These are phyloP conservation scores for Beauveria sp. DNA, from an alignment of 2,329 filamentous ascomycete genomes.

Conservation along the genomic window DNA sequence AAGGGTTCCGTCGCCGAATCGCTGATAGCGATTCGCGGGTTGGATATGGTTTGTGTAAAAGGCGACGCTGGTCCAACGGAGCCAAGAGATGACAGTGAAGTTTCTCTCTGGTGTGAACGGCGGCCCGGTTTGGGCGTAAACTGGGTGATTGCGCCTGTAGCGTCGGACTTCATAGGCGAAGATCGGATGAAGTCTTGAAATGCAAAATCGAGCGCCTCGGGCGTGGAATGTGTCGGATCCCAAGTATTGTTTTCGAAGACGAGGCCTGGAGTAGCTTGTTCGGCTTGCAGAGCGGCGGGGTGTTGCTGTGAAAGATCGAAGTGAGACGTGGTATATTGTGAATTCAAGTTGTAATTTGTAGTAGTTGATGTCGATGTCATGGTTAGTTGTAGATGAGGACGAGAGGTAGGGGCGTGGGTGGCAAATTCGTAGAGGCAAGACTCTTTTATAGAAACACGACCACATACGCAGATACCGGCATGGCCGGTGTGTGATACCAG, in stretches of 20 bases:
- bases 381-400: slow-evolving; percentile 3
- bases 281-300: not conserved
- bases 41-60: slow-evolving; percentile 45
- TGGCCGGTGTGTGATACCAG: slow-evolving; percentile 1
- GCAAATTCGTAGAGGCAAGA: slow-evolving; percentile 3
- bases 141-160: slow-evolving; percentile 31
- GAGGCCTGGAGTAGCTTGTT: not conserved
- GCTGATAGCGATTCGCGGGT: slow-evolving; percentile 50
- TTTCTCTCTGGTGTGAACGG: slow-evolving; percentile 49
- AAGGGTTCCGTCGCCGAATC: slow-evolving; percentile 41
- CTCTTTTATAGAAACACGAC: slow-evolving; percentile 4
- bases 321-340: not conserved
- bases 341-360: not conserved
- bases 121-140: slow-evolving; percentile 31
- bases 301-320: not conserved
- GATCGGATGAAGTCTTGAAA: slow-evolving; percentile 8
- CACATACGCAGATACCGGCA: slow-evolving; percentile 4
- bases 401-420: slow-evolving; percentile 10
- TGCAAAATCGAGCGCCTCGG: slow-evolving; percentile 3
- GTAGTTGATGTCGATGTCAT: slow-evolving; percentile 4
- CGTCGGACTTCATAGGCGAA: slow-evolving; percentile 34
- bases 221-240: not conserved
- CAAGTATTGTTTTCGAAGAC: slow-evolving; percentile 1
- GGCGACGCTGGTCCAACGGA: slow-evolving; percentile 54
- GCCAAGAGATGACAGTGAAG: slow-evolving; percentile 52